Evolutionary conservation across 1,284 basidiomycete species (phyloP).

Genomic region (Taiwanofungus camphoratus): DNA sequence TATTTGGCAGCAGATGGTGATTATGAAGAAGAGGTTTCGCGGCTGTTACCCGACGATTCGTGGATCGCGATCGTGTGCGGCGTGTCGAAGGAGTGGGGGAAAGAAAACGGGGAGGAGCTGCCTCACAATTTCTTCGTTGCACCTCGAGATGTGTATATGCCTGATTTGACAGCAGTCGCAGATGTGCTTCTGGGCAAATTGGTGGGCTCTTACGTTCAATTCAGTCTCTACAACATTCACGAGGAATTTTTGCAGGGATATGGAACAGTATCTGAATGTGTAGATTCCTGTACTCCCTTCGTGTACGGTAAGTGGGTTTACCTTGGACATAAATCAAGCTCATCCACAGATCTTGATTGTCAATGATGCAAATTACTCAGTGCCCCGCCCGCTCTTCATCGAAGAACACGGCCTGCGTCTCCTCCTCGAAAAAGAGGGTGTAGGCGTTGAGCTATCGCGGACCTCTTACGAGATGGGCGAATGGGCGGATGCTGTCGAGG

Average conservation of each 20-base stretch:
- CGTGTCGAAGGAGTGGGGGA: constrained; percentile 55
- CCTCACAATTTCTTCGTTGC: constrained; percentile 72
- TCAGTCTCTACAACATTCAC: background rate
- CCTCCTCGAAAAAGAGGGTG: constrained; percentile 53
- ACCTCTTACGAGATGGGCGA: constrained; percentile 62
- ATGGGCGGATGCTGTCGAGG: constrained; percentile 53
- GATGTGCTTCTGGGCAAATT: constrained; percentile 78
- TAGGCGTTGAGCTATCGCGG: constrained; percentile 60
- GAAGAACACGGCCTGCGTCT: constrained; percentile 72
- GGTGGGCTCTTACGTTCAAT: constrained; percentile 30
- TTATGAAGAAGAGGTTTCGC: constrained; percentile 22
- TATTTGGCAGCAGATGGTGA: background rate
- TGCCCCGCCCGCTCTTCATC: constrained; percentile 71
- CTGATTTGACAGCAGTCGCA: constrained; percentile 65
- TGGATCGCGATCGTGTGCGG: constrained; percentile 81
- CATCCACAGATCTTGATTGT: no score
- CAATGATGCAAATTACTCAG: no score
- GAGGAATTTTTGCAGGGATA: constrained; percentile 43
- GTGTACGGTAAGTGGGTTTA: constrained; percentile 50
- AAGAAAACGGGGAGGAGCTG: constrained; percentile 37
- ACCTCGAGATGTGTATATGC: constrained; percentile 73
- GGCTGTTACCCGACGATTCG: constrained; percentile 53
- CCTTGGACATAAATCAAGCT: no score
- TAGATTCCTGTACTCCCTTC: constrained; percentile 67
- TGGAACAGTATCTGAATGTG: constrained; percentile 67